Evolutionary conservation across 2,329 filamentous ascomycete species (phyloP).

Genomic region (Cryphonectria carpinicola): DNA sequence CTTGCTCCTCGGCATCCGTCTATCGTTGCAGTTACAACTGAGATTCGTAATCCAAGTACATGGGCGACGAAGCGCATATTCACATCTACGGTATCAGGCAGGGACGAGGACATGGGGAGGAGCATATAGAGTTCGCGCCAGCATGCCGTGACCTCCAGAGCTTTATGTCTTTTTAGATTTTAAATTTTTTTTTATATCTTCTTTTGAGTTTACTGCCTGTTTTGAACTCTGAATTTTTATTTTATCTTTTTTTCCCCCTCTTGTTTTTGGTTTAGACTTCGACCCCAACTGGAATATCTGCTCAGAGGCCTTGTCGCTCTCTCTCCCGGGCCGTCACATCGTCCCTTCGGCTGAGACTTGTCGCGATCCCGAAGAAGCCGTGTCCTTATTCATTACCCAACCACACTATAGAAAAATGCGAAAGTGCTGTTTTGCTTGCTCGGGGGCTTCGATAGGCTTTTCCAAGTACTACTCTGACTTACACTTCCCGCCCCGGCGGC

Average conservation of each 20-base stretch:
- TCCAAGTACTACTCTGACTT: neutral
- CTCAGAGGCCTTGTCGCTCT: neutral
- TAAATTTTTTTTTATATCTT: neutral
- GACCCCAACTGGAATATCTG: neutral
- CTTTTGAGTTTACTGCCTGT: neutral
- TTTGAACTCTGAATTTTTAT: neutral
- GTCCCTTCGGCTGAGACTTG: neutral
- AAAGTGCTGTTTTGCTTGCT: neutral
- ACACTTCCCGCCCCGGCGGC: constrained; percentile 4
- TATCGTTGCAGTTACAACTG: neutral
- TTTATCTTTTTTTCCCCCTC: too few species aligned
- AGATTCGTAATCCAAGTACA: neutral
- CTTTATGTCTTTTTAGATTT: neutral
- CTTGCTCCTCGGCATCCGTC: constrained; percentile 3
- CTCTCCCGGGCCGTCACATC: neutral
- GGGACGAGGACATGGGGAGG: neutral
- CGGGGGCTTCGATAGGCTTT: neutral
- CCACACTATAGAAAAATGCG: neutral
- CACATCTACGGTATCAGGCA: neutral
- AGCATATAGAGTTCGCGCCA: constrained; percentile 1
- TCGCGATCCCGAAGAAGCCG: neutral
- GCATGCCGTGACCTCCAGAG: neutral
- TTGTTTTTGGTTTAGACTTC: neutral
- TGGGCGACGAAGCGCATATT: neutral
- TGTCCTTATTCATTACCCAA: neutral